These are phyloP conservation scores for Rusavskia elegans DNA, from an alignment of 495 filamentous ascomycete species.

Conservation along the genomic window DNA sequence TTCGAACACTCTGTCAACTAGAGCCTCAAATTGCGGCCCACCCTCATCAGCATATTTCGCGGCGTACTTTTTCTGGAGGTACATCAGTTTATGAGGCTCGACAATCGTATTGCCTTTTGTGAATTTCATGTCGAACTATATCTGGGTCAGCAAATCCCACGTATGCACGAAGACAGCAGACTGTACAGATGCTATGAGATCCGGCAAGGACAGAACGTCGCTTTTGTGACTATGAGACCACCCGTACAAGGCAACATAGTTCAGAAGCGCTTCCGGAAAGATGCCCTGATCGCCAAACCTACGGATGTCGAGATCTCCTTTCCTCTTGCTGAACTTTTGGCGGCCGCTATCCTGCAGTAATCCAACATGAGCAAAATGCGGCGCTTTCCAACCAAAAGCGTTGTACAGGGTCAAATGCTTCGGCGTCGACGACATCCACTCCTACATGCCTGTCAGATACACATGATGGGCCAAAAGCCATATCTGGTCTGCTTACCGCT, in stretches of 20 bases:
- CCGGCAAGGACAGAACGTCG: slow-evolving; percentile 54
- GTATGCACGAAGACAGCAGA: neutral
- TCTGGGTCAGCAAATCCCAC: slow-evolving; percentile 2
- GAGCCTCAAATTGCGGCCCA: slow-evolving; percentile 27
- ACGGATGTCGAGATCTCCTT: slow-evolving; percentile 47
- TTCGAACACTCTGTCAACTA: slow-evolving; percentile 25
- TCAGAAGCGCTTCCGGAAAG: slow-evolving; percentile 58
- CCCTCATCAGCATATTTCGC: slow-evolving; percentile 21
- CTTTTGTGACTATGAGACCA: slow-evolving; percentile 56
- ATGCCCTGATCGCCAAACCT: slow-evolving; percentile 50
- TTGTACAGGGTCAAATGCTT: slow-evolving; percentile 76
- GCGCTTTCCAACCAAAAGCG: slow-evolving; percentile 77
- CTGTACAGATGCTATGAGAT: slow-evolving; percentile 42
- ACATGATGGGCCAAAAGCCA: too few species aligned
- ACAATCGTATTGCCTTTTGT: slow-evolving; percentile 83
- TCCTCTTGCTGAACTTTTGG: slow-evolving; percentile 84
- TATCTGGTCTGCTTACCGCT: slow-evolving; percentile 33
- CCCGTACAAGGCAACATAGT: slow-evolving; percentile 73
- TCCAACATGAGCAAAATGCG: slow-evolving; percentile 75
- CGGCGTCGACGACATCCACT: slow-evolving; percentile 92
- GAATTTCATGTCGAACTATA: slow-evolving; percentile 57
- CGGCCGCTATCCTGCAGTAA: slow-evolving; percentile 58
- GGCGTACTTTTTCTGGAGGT: slow-evolving; percentile 62
- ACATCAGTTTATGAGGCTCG: slow-evolving; percentile 61
- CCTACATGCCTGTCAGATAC: slow-evolving; percentile 11